These are phyloP conservation scores for Mayamaea pseudoterrestris DNA, from an alignment of 108 stramenopile species.

Conservation along the genomic window DNA sequence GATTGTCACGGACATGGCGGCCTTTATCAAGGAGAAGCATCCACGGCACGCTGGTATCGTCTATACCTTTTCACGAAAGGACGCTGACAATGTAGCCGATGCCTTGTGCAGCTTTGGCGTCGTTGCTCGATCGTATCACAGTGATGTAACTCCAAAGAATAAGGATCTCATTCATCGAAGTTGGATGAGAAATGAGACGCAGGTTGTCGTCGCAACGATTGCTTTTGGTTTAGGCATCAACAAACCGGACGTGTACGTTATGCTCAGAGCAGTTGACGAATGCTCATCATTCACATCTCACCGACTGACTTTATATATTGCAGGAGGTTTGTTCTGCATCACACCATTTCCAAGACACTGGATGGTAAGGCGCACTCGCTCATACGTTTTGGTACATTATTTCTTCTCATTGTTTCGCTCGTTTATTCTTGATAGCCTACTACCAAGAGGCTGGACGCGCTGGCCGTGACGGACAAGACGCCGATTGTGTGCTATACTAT, in stretches of 20 bases:
- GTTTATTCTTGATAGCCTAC: no score
- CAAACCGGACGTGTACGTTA: conserved; percentile 77
- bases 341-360: conserved; percentile 73
- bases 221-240: conserved; percentile 97
- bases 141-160: conserved; percentile 24
- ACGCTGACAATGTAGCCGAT: conserved; percentile 71
- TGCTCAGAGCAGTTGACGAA: neutral
- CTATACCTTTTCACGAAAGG: conserved; percentile 82
- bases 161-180: conserved; percentile 59
- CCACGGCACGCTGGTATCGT: conserved; percentile 72
- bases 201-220: conserved; percentile 91
- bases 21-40: conserved; percentile 49
- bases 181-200: conserved; percentile 80
- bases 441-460: conserved; percentile 94
- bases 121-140: conserved; percentile 71
- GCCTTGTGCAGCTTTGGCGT: conserved; percentile 64
- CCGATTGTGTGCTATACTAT: conserved; percentile 82
- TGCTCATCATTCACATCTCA: neutral
- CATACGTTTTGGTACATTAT: no score
- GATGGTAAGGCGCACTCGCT: no score
- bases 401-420: no score
- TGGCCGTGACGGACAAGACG: conserved; percentile 82
- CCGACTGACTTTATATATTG: no score
- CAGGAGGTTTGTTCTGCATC: conserved; percentile 82
- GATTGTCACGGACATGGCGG: conserved; percentile 54